Evolutionary conservation across 1,284 basidiomycete species (phyloP), one percentile per base, ranked within the genome.

Genomic region (Phylloporus sp.): DNA sequence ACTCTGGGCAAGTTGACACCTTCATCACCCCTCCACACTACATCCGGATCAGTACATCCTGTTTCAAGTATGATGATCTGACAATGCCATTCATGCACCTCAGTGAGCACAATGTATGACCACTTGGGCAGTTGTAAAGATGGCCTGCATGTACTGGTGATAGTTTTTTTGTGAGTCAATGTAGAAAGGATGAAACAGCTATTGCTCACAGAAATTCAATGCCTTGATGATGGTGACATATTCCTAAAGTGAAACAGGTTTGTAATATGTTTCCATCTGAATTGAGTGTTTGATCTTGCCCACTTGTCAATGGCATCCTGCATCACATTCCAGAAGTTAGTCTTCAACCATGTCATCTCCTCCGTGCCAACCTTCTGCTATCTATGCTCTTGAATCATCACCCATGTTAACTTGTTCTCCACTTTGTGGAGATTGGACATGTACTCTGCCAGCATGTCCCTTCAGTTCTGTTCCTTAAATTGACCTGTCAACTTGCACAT

Each of bases 21-120:
- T 83, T 24, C 77, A 78, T 81, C 1, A 85, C 85, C 8, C 84
- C 86, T 51, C 86, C 85, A 60, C 86, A 86, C 84, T 88, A 40
- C 37, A 49, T 50, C 59, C 56, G 58, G 11, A 28, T 70, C 22
- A 68, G 63, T n/a, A 55, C 22, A 22, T 22, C 26, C 84, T 88
- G 40, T 37, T 47, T 51, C 59, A 54, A 74, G 73, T 29, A 7
- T 32, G 29, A n/a, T 24, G n/a, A 24, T 2, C 18, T n/a, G 3
- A 24, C 28, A 15, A 44, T 11, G 13, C 6, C 50, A 46, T 31
- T 57, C 53, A 63, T 75, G 56, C 42, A 82, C 80, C 61, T 85
- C 79, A 6, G 67, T 71, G 44, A 86, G 85, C 10, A 80, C 78
- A 81, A 87, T 0, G 74, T 73, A 66, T 87, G 85, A 1, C 85